Conservation (phyloP, 78 protist genomes). For the Dictyostelium brefeldianum region DNA sequence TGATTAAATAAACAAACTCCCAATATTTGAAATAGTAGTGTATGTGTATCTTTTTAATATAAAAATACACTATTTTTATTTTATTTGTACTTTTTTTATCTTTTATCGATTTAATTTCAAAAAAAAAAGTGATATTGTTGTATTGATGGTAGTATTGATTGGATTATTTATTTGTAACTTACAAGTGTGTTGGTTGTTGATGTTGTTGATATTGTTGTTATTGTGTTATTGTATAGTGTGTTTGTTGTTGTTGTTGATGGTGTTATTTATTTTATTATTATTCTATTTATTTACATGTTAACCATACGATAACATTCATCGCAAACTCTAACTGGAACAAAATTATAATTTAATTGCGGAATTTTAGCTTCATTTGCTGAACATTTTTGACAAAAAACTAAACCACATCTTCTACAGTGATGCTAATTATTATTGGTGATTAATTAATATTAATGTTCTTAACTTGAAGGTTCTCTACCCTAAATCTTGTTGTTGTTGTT, state of each 20-base stretch:
- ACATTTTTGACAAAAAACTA: constrained; percentile 73
- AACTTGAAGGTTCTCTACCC: not conserved
- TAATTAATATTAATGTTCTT: not conserved
- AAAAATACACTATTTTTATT: not conserved
- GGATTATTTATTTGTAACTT: constrained; percentile 12
- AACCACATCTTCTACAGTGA: constrained; percentile 79
- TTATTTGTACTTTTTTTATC: not conserved
- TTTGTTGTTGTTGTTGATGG: not conserved
- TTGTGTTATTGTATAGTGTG: not conserved
- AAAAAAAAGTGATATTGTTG: too few relatives aligned
- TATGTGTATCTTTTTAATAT: too few relatives aligned
- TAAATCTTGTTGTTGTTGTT: not conserved
- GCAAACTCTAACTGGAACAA: constrained; percentile 73
- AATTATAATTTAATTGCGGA: constrained; percentile 67
- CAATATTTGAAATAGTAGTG: too few relatives aligned
- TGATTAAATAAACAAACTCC: constrained; percentile 13
- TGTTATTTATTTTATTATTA: not conserved
- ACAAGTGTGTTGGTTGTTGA: not conserved
- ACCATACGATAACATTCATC: constrained; percentile 69
- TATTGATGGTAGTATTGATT: not conserved
- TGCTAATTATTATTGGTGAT: constrained; percentile 31
- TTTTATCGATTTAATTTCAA: not conserved
- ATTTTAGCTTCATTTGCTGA: constrained; percentile 63
- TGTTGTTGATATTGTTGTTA: too few relatives aligned
- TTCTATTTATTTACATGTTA: constrained; percentile 11